phyloP scores from a whole-genome alignment of 495 filamentous ascomycete species.

The Neurospora tetrasperma region DNA sequence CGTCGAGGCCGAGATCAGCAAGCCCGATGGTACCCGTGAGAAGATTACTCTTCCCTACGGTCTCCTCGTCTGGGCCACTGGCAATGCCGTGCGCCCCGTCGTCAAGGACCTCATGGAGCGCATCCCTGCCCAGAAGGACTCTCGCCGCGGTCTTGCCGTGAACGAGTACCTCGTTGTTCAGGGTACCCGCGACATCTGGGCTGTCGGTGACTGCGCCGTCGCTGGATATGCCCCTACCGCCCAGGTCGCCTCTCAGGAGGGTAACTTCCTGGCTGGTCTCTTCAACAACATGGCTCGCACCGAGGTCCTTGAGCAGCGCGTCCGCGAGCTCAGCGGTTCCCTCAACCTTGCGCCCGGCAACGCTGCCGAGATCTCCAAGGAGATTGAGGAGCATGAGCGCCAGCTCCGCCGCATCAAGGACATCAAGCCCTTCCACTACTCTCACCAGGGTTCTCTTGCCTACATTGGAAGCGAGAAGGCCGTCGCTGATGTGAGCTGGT shows the following conservation, averaged over 20 bases:
- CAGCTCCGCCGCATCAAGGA: slow-evolving; percentile 82
- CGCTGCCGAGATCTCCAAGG: slow-evolving; percentile 54
- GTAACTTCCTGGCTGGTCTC: slow-evolving; percentile 84
- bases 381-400: slow-evolving; percentile 79
- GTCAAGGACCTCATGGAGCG: slow-evolving; percentile 84
- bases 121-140: slow-evolving; percentile 90
- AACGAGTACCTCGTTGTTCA: slow-evolving; percentile 99
- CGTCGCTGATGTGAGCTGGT: slow-evolving; percentile 94
- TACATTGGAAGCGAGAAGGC: slow-evolving; percentile 98
- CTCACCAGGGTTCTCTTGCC: slow-evolving; percentile 88
- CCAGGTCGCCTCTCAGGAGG: slow-evolving; percentile 93
- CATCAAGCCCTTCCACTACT: slow-evolving; percentile 94
- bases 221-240: slow-evolving; percentile 97
- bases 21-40: slow-evolving; percentile 78
- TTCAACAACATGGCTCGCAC: slow-evolving; percentile 98
- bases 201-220: slow-evolving; percentile 70
- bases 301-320: slow-evolving; percentile 62
- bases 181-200: slow-evolving; percentile 91
- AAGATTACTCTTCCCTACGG: slow-evolving; percentile 82
- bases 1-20: slow-evolving; percentile 81
- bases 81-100: slow-evolving; percentile 83
- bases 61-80: slow-evolving; percentile 95
- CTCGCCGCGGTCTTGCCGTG: slow-evolving; percentile 85
- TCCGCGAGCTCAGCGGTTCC: slow-evolving; percentile 47
- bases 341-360: slow-evolving; percentile 42